A percentile compares a stretch with the other conserved stretches of the same genome.
Evolutionary conservation across 495 filamentous ascomycete species (phyloP).

Genomic region (Penicillium taxi): DNA sequence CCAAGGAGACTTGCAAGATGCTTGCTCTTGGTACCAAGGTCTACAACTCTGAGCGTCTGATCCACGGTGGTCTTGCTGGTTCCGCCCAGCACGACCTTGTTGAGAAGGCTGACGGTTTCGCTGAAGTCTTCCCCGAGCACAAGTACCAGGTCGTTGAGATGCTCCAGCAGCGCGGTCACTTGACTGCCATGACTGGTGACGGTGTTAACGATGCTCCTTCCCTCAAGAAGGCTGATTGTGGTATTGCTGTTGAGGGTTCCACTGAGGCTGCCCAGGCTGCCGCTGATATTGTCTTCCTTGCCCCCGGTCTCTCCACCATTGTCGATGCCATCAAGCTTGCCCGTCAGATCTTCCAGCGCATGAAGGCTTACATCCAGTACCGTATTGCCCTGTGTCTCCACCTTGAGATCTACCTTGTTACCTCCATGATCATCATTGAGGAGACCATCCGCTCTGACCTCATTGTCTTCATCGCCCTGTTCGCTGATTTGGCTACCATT

Average conservation of each 20-base stretch:
- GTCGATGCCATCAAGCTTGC: conserved; percentile 72
- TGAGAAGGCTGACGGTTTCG: conserved; percentile 70
- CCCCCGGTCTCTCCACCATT: conserved; percentile 67
- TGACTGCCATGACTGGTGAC: conserved; percentile 70
- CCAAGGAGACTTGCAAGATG: conserved; percentile 78
- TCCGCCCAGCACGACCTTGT: conserved; percentile 68
- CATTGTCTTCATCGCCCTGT: conserved; percentile 70
- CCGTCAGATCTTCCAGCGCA: conserved; percentile 74
- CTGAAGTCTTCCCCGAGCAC: conserved; percentile 70
- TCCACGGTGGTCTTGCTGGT: conserved; percentile 65
- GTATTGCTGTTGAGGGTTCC: conserved; percentile 72
- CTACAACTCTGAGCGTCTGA: conserved; percentile 67
- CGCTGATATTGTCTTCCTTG: conserved; percentile 74
- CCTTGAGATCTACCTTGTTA: conserved; percentile 70
- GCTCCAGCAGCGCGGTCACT: conserved; percentile 64
- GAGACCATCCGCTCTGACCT: conserved; percentile 59
- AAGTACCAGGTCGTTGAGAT: conserved; percentile 75
- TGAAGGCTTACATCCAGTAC: conserved; percentile 77
- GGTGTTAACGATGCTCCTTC: conserved; percentile 69
- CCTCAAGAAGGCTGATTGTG: conserved; percentile 66
- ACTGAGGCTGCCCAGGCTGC: conserved; percentile 70
- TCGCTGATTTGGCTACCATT: conserved; percentile 71
- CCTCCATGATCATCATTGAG: conserved; percentile 69
- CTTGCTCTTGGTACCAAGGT: conserved; percentile 69
- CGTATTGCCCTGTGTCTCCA: conserved; percentile 72